Evolutionary conservation across 257 asterid species (phyloP), one percentile per base, ranked within the genome.

Genomic region (Solanum gandarillasii): DNA sequence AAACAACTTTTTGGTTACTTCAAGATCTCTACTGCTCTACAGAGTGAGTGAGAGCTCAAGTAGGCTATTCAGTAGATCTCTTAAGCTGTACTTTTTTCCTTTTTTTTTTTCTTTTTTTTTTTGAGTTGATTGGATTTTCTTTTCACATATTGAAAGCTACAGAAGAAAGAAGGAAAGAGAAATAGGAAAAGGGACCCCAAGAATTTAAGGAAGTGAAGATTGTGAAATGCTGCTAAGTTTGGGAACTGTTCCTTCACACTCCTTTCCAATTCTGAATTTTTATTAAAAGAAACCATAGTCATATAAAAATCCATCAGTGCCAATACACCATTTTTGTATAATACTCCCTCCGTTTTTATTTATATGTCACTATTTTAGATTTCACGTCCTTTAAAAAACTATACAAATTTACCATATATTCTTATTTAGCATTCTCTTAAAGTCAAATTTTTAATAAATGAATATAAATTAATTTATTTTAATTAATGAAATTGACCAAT

Each of bases 1-100:
- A 92, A 93, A 93, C 91, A 90, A 92, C 92, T 91, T 92, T 90
- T 90, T 91, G 88, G 88, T 89, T 87, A 88, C 82, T 92, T 88
- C 92, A 89, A 86, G 86, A 82, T 82, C 86, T 82, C 43, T 65
- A 65, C 72, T 16, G 12, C 5, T 58, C 67, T 58, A 58, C 67
- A 58, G 55, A 35, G 29, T 7, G 43, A 12, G 74, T n/a, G 48
- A 29, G 38, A 82, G 86, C 20, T 82, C 29, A 82, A 82, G 86
- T 82, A 48, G 86, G 86, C 86, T 29, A 86, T 86, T 89, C 84
- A 89, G 86, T 84, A 89, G 92, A 89, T 82, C 87, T 89, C 88
- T 58, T 32, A 41, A 34, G 71, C 90, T 67, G 46, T 52, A 39
- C 87, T 48, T 84, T 68, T 39, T 23, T 27, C 27, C 46, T 85